Evolutionary conservation across 257 asterid species (phyloP), one percentile per base, ranked within the genome.

Genomic region (Anisodus tanguticus): DNA sequence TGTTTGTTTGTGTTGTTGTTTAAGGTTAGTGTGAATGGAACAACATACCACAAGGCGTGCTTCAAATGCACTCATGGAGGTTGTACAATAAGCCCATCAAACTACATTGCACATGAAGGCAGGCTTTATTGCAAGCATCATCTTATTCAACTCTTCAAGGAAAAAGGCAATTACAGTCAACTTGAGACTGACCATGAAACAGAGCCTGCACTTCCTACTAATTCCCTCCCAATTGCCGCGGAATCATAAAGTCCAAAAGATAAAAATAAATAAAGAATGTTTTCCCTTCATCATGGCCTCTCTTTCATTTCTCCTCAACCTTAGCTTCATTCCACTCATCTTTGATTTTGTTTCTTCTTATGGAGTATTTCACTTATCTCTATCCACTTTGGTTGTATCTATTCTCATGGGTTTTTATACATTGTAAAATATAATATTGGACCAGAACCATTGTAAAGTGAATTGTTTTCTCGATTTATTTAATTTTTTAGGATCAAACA

Each of bases 121-220:
- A 85, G 72, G 2, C 92, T 94, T 31, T 94, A 90, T 84, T 93
- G 98, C 93, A 94, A 94, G 85, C 98, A 93, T 86, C 98, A 93
- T 87, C 93, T 92, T 41, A 83, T 84, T 59, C 98, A 94, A 78
- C 97, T 94, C 37, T 80, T 94, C 83, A 94, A 91, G 88, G 86
- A 88, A 53, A 93, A 87, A 82, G 98, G 98, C 6, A 89, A 91
- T 45, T 91, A 91, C 82, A 94, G 97, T 88, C 26, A 22, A 0
- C 26, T 22, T 22, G 26, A 22, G 26, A 22, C 26, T 22, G 26
- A 22, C 26, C 15, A 9, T 5, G 91, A 89, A 39, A 9, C 85
- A 4, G 51, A 70, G 45, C 37, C 86, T 5, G 3, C 78, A 43
- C 77, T 47, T 55, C 47, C 87, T 4, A 74, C 70, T 49, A 82